Base-by-base conservation (phyloP, 75 land plant genomes). In the Adiantum capillusveneris region DNA sequence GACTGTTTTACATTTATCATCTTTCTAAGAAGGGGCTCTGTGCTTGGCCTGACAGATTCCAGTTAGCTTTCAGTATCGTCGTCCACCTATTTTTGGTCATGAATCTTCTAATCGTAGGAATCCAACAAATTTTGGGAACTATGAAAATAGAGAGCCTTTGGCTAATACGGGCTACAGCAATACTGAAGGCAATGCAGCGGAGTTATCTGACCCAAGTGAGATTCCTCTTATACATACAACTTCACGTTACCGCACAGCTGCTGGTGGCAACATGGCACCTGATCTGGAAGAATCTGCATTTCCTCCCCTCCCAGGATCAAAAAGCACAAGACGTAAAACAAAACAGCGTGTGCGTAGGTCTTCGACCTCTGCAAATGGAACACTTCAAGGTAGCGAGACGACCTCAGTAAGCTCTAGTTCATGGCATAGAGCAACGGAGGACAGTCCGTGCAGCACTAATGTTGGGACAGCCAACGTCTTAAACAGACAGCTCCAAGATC, bases 11-110 rank as follows among this genome's bases (percentile, higher is more conserved):
- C 43, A 9, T 41, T 41, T 41, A 9, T 9, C 14, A 14, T 9
- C 12, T 14, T 41, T 9, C 12, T 41, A 41, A 41, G 9, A 41
- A 41, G 14, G 9, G 43, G 9, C 14, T 19, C 37, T 17, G 21
- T 2, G 13, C n/a, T 65, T 12, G 29, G 11, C 12, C 24, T 7
- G 54, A 12, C 72, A 93, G 96, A 80, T 93, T 66, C 98, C 98
- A 53, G 85, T 78, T 11, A 86, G 84, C 60, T 89, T 88, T 53
- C 72, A 84, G 22, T 93, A 80, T 60, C 65, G 95, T 36, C 65
- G 87, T 3, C 50, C 50, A 17, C 37, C 3, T 5, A 46, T 6
- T 21, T 21, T 5, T 18, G 50, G 5, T 21, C 6, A 17, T 46
- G 50, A 14, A 6, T 14, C 50, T 46, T 18, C 50, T 6, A 5